Evolutionary conservation across 495 filamentous ascomycete species (phyloP), one percentile per base, ranked within the genome.

Genomic region (Hypoxylon fragiforme): DNA sequence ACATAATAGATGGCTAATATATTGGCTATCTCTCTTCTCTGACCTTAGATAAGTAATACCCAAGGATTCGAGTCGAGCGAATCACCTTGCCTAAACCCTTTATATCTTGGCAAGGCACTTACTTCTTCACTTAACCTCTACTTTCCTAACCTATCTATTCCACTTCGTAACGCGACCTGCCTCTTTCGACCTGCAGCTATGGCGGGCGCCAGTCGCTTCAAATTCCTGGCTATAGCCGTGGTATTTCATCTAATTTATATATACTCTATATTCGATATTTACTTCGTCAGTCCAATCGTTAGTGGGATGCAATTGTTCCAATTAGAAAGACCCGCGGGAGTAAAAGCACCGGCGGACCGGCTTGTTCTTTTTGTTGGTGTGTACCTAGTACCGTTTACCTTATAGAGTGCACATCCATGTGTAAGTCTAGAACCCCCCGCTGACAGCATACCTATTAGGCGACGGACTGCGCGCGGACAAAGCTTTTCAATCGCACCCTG

Each of bases 401-500:
- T n/a, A n/a, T n/a, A n/a, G n/a, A n/a, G n/a, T n/a, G n/a, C n/a
- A n/a, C n/a, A n/a, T n/a, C n/a, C n/a, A n/a, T n/a, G n/a, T n/a
- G n/a, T n/a, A n/a, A n/a, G n/a, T n/a, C n/a, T n/a, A n/a, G n/a
- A n/a, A 41, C 31, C 7, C 3, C 38, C 50, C 9, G 54, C 75
- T 40, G 59, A 67, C 50, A 41, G 51, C 39, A 24, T 72, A 11
- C 41, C 15, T 43, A 24, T 15, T 49, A 90, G 87, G 87, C 49
- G 95, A 99, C 65, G 95, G 95, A 49, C 78, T 99, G 50, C 90
- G 95, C 64, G 95, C 92, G 62, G 95, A 99, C 77, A 99, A 97
- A 74, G 91, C 94, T 41, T 96, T 99, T 69, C 90, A 99, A 72
- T 90, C 83, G 32, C 89, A 94, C 63, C 87, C 89, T 34, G 92